These are phyloP conservation scores for Pestalotiopsis sp. DNA, from an alignment of 2,329 filamentous ascomycete genomes.

Conservation along the genomic window DNA sequence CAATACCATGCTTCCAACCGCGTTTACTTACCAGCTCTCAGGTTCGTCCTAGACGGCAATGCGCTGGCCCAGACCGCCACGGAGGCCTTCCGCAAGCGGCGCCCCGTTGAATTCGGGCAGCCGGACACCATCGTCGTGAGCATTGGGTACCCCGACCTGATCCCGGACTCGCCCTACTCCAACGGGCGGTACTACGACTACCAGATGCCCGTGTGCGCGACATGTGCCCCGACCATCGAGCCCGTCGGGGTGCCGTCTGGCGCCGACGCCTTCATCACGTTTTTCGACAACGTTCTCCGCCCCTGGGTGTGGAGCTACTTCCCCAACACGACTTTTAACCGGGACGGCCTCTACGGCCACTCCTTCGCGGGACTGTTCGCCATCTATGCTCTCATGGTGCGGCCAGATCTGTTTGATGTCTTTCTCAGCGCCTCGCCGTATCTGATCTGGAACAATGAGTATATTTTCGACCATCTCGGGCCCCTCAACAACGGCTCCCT, in stretches of 20 bases:
- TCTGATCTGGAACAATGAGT: conserved; percentile 2
- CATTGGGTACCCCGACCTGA: conserved; percentile 25
- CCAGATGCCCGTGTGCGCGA: background rate
- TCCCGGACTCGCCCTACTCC: conserved; percentile 25
- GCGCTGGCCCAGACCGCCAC: conserved; percentile 26
- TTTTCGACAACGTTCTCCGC: background rate
- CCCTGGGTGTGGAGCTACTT: background rate
- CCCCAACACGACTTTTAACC: background rate
- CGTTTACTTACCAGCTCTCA: background rate
- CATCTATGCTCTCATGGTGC: conserved; percentile 3
- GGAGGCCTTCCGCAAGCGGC: conserved; percentile 27
- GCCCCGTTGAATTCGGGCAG: conserved; percentile 23
- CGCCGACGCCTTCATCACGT: background rate
- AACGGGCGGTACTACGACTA: conserved; percentile 26
- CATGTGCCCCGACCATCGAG: background rate
- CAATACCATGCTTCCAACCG: background rate
- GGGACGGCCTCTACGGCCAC: conserved; percentile 8
- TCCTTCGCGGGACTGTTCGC: conserved; percentile 5
- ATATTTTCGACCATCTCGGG: background rate
- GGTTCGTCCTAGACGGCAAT: conserved; percentile 30
- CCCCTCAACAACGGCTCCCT: background rate
- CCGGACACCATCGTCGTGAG: conserved; percentile 28
- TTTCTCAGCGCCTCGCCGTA: conserved; percentile 1
- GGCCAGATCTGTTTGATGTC: conserved; percentile 4
- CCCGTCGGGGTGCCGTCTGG: background rate